Evolutionary conservation across 768 basidiomycete genomes (phyloP).

Genomic region (Collybia mongolica): DNA sequence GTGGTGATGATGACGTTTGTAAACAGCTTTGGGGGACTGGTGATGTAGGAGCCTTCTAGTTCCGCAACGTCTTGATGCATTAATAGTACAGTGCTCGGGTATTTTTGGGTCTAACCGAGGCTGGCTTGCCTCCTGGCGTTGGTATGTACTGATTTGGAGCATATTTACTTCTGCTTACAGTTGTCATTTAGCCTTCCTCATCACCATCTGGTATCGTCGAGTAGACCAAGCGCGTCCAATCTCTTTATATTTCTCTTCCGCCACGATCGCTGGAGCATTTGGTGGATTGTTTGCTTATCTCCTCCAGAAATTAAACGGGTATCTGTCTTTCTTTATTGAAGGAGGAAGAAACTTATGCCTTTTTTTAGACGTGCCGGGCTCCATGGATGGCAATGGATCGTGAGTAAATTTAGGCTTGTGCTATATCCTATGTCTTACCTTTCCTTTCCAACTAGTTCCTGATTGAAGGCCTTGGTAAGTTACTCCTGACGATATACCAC

Average conservation of each 20-base stretch:
- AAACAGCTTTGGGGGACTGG: slow-evolving; percentile 27
- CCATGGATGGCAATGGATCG: slow-evolving; percentile 52
- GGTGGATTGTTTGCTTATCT: slow-evolving; percentile 37
- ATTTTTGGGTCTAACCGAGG: slow-evolving; percentile 38
- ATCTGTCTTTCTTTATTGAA: too few species aligned
- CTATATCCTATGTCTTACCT: background rate
- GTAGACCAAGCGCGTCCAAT: slow-evolving; percentile 56
- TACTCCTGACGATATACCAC: background rate
- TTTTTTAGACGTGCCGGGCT: slow-evolving; percentile 14
- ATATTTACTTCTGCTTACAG: too few species aligned
- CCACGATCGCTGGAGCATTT: slow-evolving; percentile 51
- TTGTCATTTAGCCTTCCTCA: slow-evolving; percentile 25
- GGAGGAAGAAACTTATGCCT: too few species aligned
- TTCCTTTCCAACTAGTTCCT: slow-evolving; percentile 31
- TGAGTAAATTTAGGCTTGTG: slow-evolving; percentile 18
- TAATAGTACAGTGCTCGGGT: slow-evolving; percentile 28
- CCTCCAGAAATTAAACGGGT: background rate
- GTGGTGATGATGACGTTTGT: slow-evolving; percentile 30
- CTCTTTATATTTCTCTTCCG: slow-evolving; percentile 66
- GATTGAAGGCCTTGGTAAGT: slow-evolving; percentile 38
- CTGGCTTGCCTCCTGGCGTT: slow-evolving; percentile 37
- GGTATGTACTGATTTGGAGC: slow-evolving; percentile 1
- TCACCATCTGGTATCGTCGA: slow-evolving; percentile 61
- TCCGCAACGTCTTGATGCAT: background rate
- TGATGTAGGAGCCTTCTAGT: slow-evolving; percentile 18